These are phyloP conservation scores for Kokia cookei DNA, from an alignment of 441 rosid genomes.

Conservation along the genomic window DNA sequence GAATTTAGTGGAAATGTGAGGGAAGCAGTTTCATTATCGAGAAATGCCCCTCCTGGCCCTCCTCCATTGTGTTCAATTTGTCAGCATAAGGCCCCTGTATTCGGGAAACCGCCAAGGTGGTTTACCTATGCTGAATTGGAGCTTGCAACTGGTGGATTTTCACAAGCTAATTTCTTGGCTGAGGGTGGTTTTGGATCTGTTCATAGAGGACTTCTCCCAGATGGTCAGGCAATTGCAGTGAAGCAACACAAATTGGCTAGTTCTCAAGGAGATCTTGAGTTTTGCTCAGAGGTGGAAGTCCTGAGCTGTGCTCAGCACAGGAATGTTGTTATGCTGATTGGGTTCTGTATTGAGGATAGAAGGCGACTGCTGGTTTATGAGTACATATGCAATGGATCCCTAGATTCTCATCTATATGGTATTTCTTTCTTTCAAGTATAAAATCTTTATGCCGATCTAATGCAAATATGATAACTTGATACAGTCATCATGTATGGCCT, in stretches of 20 bases:
- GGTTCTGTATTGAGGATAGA: conserved; percentile 90
- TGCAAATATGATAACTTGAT: background rate
- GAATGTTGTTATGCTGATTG: conserved; percentile 95
- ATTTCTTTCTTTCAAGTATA: conserved; percentile 12
- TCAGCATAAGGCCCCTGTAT: conserved; percentile 91
- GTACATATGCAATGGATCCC: conserved; percentile 94
- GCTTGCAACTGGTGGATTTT: conserved; percentile 93
- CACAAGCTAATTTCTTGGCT: conserved; percentile 92
- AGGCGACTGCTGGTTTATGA: conserved; percentile 95
- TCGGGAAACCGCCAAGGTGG: conserved; percentile 97
- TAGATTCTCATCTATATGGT: conserved; percentile 96
- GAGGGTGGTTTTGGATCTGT: conserved; percentile 99
- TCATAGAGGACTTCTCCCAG: conserved; percentile 85
- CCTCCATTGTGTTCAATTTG: conserved; percentile 98
- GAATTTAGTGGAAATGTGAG: conserved; percentile 76
- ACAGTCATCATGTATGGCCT: background rate
- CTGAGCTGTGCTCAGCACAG: conserved; percentile 99
- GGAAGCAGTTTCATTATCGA: conserved; percentile 80
- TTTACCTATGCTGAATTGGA: conserved; percentile 87
- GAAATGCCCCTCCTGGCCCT: conserved; percentile 78
- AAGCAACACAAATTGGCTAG: conserved; percentile 97
- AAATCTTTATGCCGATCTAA: background rate
- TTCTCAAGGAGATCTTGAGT: conserved; percentile 96
- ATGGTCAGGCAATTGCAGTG: conserved; percentile 94
- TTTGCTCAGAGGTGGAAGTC: conserved; percentile 99